Base-by-base conservation (phyloP, 2,329 filamentous ascomycete species). In the Trichophyton schoenleinii region DNA sequence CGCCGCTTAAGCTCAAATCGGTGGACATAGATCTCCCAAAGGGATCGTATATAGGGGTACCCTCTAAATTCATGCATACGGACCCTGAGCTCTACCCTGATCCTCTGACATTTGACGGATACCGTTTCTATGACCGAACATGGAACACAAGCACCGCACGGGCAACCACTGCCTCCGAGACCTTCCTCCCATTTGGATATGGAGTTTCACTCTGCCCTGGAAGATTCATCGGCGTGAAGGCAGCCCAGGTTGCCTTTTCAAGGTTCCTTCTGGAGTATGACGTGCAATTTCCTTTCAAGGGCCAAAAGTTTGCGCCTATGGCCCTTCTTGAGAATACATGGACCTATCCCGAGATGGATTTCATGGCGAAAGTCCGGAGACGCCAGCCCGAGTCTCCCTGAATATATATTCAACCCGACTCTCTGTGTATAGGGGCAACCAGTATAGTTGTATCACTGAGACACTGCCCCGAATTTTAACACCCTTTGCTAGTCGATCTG, bases 101-200 rank as follows among this genome's bases (percentile, higher is more conserved):
- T 20, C 58, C 58, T 6, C 48, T 46, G 41, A 31, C 58, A n/a
- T 59, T 59, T 34, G 25, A 59, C 38, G 4, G 18, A 1, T 36
- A n/a, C 28, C 38, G 58, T 0, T 59, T 59, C 18, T 59, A 59
- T 31, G 22, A 59, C 18, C 9, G 3, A 22, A 3, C 20, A 8
- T 31, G 41, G 3, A 59, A 59, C 1, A 34, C 38, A 4, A 9
- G 38, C 44, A 59, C 20, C 7, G 38, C 25, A 25, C 38, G 42
- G 20, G 42, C 42, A 20, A 25, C 42, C 11, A 59, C 58, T 13
- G n/a, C 41, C n/a, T 46, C 58, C 8, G 38, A 59, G n/a, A 46
- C 38, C 8, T 59, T 46, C n/a, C 58, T 59, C 8, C n/a, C 58
- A 8, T 59, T 59, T 36, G 44, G 58, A 18, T 44, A 48, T 34